These are phyloP conservation scores for Pseudomonodictys pantanalensis DNA, from an alignment of 495 filamentous ascomycete genomes.

Conservation along the genomic window DNA sequence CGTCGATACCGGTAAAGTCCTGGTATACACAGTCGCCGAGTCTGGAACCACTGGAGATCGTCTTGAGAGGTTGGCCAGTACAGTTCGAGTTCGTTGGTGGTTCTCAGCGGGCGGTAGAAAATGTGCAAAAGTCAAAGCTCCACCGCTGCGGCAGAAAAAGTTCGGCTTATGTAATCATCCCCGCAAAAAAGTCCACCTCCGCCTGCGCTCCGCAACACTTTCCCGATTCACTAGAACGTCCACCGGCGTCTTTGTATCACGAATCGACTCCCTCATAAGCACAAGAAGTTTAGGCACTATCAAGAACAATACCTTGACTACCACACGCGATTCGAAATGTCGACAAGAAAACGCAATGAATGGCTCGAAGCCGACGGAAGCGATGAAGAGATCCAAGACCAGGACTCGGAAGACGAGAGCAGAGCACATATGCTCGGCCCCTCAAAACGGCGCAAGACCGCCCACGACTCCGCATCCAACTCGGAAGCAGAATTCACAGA, in stretches of 20 bases:
- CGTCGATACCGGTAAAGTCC: not conserved
- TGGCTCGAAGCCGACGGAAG: conserved; percentile 67
- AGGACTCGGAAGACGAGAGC: conserved; percentile 68
- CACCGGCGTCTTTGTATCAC: too few species aligned
- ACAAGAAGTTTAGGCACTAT: too few species aligned
- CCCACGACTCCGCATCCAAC: conserved; percentile 42
- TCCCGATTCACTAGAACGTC: too few species aligned
- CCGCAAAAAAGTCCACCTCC: not conserved
- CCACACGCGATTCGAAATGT: conserved; percentile 55
- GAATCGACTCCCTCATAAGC: too few species aligned
- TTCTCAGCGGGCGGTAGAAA: too few species aligned
- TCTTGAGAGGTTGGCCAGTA: too few species aligned
- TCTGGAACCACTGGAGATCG: too few species aligned
- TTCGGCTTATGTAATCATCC: not conserved
- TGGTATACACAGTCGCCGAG: too few species aligned
- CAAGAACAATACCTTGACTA: too few species aligned
- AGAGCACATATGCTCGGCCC: conserved; percentile 52
- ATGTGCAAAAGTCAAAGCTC: too few species aligned
- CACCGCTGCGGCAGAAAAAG: too few species aligned
- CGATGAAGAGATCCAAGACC: conserved; percentile 59
- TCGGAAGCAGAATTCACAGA: conserved; percentile 30
- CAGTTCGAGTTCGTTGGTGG: too few species aligned
- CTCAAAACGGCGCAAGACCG: conserved; percentile 65
- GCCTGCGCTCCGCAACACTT: not conserved
- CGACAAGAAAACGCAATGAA: conserved; percentile 67